phyloP scores from a whole-genome alignment of 106 monocot species.

The Dendrobium officinale region DNA sequence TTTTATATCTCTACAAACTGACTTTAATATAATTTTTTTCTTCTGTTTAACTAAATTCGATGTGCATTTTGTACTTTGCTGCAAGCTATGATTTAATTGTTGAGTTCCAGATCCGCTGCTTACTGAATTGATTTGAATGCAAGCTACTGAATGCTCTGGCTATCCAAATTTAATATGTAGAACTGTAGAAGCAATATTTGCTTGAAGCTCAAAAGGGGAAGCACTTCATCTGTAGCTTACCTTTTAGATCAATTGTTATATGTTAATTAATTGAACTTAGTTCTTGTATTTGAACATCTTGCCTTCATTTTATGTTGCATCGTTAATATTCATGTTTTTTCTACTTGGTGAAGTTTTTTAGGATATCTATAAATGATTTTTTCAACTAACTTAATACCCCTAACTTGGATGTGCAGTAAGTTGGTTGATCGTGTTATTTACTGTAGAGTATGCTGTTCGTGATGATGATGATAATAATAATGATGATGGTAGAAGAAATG shows the following conservation, averaged over 20 bases:
- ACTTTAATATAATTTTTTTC: not conserved
- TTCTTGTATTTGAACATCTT: not conserved
- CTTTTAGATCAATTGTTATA: not conserved
- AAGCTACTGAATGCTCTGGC: not conserved
- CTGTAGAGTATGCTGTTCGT: constrained; percentile 90
- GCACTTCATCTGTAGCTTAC: not conserved
- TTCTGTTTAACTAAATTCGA: too few relatives aligned
- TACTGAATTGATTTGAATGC: not conserved
- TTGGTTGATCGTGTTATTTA: constrained; percentile 87
- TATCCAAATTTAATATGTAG: not conserved
- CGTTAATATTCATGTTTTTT: not conserved
- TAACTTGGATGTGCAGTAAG: constrained; percentile 36
- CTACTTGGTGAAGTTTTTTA: not conserved
- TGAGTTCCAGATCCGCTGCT: too few relatives aligned
- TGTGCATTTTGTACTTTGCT: too few relatives aligned
- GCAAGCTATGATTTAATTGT: too few relatives aligned
- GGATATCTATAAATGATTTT: not conserved
- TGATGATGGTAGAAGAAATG: constrained; percentile 76
- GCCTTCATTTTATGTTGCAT: not conserved
- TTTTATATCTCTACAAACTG: not conserved
- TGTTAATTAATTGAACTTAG: not conserved
- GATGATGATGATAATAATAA: constrained; percentile 56
- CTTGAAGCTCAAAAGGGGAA: not conserved
- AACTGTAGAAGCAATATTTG: not conserved
- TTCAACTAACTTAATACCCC: not conserved